Base-by-base conservation (phyloP, 1,139 yeast genomes). In the Lodderomyces orthopsilosis region DNA sequence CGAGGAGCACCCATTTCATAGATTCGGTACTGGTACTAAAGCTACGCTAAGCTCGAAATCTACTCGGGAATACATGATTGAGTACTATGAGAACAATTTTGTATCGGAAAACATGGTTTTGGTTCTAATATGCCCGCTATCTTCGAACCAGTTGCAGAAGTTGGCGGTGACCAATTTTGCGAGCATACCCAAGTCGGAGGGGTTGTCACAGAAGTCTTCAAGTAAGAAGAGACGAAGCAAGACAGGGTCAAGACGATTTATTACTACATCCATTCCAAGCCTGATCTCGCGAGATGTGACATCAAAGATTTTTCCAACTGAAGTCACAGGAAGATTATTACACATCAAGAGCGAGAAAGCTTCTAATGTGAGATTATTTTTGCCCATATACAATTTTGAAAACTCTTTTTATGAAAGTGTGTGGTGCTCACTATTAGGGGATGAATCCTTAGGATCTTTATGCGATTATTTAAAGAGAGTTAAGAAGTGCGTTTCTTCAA, bases 351-450 rank as follows among this genome's bases (percentile, higher is more conserved):
- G 43, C 23, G 44, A 47, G 1, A 35, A 21, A 2, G 34, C 37
- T n/a, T 41, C 53, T 6, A 46, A 41, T 5, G 26, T 71, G 6
- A 59, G 81, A 46, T 43, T 77, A 5, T 27, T 69, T 2, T 73
- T 75, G 50, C 81, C 82, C 0, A 41, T 62, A 2, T 33, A 24
- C 26, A 28, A 34, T 7, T 23, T 40, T 14, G 24, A 33, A 13
- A 40, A 42, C 34, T 41, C 56, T 6, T 59, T 69, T 19, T 70
- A 65, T 39, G 61, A 64, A 21, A 61, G 61, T 13, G 59, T 72
- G 5, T 82, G 86, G 85, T 68, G 81, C 43, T 75, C 75, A 42
- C 41, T 83, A 0, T 59, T 83, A 37, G 91, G 91, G 0, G 84
- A 80, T 54, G 91, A 85, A 59, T 60, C 66, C 1, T 44, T 52